phyloP scores from a whole-genome alignment of 768 basidiomycete genomes.

The Podaxis sp. region DNA sequence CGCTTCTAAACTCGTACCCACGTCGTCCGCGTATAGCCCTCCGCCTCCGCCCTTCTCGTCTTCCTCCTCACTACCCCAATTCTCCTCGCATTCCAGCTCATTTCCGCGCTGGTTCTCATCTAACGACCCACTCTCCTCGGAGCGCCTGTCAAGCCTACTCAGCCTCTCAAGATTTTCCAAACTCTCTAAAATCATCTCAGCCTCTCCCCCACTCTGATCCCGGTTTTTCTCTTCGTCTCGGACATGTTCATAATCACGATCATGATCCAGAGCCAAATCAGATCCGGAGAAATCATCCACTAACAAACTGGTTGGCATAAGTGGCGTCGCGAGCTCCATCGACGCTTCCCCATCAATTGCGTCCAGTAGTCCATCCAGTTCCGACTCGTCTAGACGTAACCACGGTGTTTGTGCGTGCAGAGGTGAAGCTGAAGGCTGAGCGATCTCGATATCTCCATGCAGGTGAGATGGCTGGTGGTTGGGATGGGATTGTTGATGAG shows the following conservation, averaged over 20 bases:
- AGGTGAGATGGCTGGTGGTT: not conserved
- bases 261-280: not conserved
- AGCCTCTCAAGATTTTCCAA: not conserved
- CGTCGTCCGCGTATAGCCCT: not conserved
- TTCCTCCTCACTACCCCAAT: not conserved
- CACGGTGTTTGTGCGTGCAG: not conserved
- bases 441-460: not conserved
- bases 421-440: not conserved
- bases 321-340: conserved; percentile 56
- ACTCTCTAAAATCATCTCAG: conserved; percentile 3
- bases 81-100: no score
- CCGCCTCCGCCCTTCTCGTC: not conserved
- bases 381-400: not conserved
- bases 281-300: not conserved
- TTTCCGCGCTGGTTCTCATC: no score
- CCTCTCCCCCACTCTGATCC: conserved; percentile 2
- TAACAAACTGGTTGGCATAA: conserved; percentile 32
- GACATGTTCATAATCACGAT: not conserved
- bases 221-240: not conserved
- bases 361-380: conserved; percentile 28
- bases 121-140: no score
- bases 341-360: conserved; percentile 39
- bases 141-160: no score
- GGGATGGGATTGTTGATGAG: not conserved
- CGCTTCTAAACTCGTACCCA: not conserved